phyloP scores from a whole-genome alignment of 2,329 filamentous ascomycete species.

The Trichophyton simii region DNA sequence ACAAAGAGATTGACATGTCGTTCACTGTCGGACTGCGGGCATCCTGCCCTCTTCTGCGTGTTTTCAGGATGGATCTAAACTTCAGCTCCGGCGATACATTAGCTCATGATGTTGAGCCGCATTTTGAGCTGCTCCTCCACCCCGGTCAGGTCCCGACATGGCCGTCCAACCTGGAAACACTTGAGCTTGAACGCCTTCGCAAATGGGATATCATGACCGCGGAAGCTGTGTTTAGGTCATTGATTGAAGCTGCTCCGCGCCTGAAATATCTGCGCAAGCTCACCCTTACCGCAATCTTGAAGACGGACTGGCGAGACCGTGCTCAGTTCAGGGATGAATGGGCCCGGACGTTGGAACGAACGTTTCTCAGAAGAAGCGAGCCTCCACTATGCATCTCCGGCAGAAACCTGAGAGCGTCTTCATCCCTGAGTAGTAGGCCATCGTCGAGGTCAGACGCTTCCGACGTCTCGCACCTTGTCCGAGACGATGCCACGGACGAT shows the following conservation, averaged over 20 bases:
- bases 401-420: neutral
- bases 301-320: conserved; percentile 67
- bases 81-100: conserved; percentile 22
- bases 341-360: conserved; percentile 53
- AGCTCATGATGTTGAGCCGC: conserved; percentile 59
- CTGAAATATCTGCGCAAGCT: conserved; percentile 58
- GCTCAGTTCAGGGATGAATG: conserved; percentile 67
- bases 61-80: conserved; percentile 65
- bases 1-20: conserved; percentile 61
- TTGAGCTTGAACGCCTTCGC: conserved; percentile 66
- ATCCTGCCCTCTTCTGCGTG: conserved; percentile 57
- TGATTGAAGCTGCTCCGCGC: conserved; percentile 56
- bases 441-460: neutral
- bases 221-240: conserved; percentile 63
- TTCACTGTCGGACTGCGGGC: conserved; percentile 57
- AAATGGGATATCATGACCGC: conserved; percentile 60
- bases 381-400: conserved; percentile 9
- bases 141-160: conserved; percentile 56
- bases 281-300: conserved; percentile 62
- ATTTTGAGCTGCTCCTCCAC: conserved; percentile 55
- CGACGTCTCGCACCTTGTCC: neutral
- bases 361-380: conserved; percentile 28
- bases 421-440: neutral
- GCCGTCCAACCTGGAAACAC: conserved; percentile 56
- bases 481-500: neutral